These are phyloP conservation scores for Eucalyptus albens DNA, from an alignment of 345 rosid genomes.

Conservation along the genomic window DNA sequence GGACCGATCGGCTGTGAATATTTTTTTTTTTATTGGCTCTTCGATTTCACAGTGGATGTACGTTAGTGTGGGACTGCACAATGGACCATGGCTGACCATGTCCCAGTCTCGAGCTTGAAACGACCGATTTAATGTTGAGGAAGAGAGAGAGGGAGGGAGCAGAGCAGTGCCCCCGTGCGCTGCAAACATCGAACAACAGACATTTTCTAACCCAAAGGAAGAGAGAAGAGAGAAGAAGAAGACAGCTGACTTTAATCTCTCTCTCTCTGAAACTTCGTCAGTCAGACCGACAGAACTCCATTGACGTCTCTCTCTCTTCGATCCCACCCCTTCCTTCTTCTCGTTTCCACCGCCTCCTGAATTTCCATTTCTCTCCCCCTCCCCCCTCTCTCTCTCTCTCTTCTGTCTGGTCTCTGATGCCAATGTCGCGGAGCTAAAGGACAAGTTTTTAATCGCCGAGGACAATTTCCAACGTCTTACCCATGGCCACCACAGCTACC, in stretches of 20 bases:
- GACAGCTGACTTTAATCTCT: not conserved
- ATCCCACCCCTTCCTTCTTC: not conserved
- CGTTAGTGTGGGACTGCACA: rapidly evolving
- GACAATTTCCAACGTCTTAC: not conserved
- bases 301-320: not conserved
- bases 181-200: not conserved
- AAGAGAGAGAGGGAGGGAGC: not conserved
- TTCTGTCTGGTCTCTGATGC: not conserved
- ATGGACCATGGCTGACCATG: not conserved
- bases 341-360: constrained; percentile 8
- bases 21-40: not conserved
- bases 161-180: not conserved
- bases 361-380: not conserved
- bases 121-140: not conserved
- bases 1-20: not conserved
- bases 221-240: not conserved
- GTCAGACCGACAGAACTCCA: not conserved
- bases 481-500: not conserved
- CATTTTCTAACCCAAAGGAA: not conserved
- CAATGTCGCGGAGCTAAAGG: constrained; percentile 13
- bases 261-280: not conserved
- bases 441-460: not conserved
- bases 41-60: not conserved
- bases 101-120: not conserved
- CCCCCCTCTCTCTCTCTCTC: not conserved